Percentiles rank a stretch among this genome's conserved stretches.
phyloP scores from a whole-genome alignment of 2,329 filamentous ascomycete genomes.

The Zasmidium cellare region DNA sequence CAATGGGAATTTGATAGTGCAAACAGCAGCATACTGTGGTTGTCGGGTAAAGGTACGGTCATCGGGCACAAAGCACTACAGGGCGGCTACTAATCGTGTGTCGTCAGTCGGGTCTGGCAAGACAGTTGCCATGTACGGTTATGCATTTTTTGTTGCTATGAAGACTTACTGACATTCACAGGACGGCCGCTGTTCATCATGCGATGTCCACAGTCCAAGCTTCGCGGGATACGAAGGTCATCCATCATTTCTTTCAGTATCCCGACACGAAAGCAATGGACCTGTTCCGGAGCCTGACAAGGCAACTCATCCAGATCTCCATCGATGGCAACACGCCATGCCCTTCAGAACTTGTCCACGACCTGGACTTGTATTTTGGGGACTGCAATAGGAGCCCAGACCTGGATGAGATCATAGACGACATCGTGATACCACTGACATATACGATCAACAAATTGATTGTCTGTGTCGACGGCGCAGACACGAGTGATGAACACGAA shows the following conservation, averaged over 20 bases:
- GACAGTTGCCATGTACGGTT: neutral
- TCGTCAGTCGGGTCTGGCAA: neutral
- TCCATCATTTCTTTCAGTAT: neutral
- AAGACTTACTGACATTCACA: neutral
- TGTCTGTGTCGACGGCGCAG: neutral
- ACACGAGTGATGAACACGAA: neutral
- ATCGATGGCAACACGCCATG: neutral
- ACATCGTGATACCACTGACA: neutral
- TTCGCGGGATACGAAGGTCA: neutral
- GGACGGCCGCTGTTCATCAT: neutral
- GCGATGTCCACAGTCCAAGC: neutral
- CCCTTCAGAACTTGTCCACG: neutral
- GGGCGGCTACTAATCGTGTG: neutral
- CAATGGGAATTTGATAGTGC: neutral
- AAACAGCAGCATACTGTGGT: neutral
- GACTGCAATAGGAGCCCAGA: neutral
- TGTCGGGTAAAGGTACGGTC: neutral
- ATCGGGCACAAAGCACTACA: neutral
- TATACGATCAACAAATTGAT: neutral
- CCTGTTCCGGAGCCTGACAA: neutral
- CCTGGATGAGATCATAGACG: neutral
- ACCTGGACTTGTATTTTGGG: neutral
- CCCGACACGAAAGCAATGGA: neutral
- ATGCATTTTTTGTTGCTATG: neutral
- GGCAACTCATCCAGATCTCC: neutral